A percentile compares a stretch with the other conserved stretches of the same genome.
Conservation (phyloP, 1,139 yeast genomes). For the Arxiozyma telluris region DNA sequence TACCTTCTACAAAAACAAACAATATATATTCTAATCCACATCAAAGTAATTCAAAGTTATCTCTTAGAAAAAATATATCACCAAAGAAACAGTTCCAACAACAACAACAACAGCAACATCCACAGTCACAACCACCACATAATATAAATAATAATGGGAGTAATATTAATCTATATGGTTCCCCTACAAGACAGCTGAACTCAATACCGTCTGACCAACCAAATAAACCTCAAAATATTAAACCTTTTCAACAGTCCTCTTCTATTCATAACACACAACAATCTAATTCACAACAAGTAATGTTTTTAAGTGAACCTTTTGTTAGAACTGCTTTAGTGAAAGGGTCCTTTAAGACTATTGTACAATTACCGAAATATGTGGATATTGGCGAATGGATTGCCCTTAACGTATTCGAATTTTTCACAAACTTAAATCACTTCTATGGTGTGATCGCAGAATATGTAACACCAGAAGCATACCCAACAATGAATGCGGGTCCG, state of each 20-base stretch:
- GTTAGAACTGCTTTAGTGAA: constrained; percentile 90
- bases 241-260: not conserved
- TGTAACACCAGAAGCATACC: constrained; percentile 79
- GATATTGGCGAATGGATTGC: constrained; percentile 96
- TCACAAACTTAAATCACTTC: constrained; percentile 76
- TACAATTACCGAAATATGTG: constrained; percentile 88
- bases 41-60: constrained; percentile 32
- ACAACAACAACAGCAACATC: constrained; percentile 8
- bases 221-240: constrained; percentile 5
- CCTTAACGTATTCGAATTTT: constrained; percentile 80
- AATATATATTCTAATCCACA: constrained; percentile 28
- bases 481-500: constrained; percentile 95
- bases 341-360: constrained; percentile 95
- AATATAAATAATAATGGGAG: constrained; percentile 10
- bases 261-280: constrained; percentile 8
- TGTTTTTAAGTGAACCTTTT: constrained; percentile 83
- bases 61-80: constrained; percentile 32
- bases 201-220: constrained; percentile 6
- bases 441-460: constrained; percentile 84
- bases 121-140: not conserved
- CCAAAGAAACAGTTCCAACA: constrained; percentile 22
- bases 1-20: constrained; percentile 6
- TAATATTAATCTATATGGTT: constrained; percentile 2
- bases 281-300: constrained; percentile 24
- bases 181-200: not conserved